These are phyloP conservation scores for Mycena pura DNA, from an alignment of 768 basidiomycete genomes.

Conservation along the genomic window DNA sequence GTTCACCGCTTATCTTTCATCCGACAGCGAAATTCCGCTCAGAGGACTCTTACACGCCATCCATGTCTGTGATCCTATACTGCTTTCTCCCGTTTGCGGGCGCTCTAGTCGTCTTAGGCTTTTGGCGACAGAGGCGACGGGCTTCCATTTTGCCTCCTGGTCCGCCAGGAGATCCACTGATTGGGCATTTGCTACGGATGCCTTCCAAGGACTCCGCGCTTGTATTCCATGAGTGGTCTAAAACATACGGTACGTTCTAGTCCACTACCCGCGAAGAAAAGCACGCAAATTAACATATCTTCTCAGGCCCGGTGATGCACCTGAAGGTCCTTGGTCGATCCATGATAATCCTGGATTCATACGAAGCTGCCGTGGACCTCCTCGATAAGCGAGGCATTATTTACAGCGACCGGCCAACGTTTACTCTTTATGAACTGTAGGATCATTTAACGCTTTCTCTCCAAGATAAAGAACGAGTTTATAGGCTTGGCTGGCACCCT, in stretches of 20 bases:
- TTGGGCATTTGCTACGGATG: constrained; percentile 6
- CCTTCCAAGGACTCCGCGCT: neutral
- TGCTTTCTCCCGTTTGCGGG: neutral
- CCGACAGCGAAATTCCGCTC: too few species aligned
- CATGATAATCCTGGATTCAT: constrained; percentile 29
- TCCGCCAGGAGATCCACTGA: constrained; percentile 1
- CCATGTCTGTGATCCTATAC: neutral
- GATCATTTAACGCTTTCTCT: neutral
- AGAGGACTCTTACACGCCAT: too few species aligned
- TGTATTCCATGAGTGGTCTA: constrained; percentile 11
- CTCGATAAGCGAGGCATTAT: constrained; percentile 38
- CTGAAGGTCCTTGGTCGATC: constrained; percentile 31
- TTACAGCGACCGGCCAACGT: constrained; percentile 30
- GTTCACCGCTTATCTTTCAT: too few species aligned
- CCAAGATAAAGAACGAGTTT: neutral
- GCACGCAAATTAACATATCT: neutral
- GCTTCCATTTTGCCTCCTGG: neutral
- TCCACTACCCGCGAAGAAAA: too few species aligned
- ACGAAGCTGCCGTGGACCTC: constrained; percentile 29
- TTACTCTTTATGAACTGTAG: constrained; percentile 29
- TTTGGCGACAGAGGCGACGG: neutral
- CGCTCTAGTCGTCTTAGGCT: neutral
- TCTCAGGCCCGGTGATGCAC: constrained; percentile 13
- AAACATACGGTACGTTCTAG: too few species aligned
- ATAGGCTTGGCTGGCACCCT: constrained; percentile 24